Percentiles rank a stretch among this genome's conserved stretches.
phyloP scores from a whole-genome alignment of 2,329 filamentous ascomycete species.

The Teratosphaeria pseudoeucalypti region DNA sequence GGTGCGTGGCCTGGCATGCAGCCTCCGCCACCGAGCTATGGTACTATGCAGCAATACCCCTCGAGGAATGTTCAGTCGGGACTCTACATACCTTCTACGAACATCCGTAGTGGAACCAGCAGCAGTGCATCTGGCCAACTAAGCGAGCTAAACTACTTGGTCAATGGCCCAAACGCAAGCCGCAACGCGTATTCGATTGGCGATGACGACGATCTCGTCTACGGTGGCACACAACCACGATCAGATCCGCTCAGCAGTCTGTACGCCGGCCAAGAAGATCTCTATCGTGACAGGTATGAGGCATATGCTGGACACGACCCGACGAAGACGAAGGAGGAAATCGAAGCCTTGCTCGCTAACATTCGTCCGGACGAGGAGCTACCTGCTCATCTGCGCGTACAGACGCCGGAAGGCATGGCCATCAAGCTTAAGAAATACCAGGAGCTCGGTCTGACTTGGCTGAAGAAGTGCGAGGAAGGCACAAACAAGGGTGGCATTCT shows the following conservation, averaged over 20 bases:
- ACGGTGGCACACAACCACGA: conserved; percentile 9
- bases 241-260: conserved; percentile 6
- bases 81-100: not conserved
- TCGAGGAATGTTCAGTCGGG: not conserved
- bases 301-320: conserved; percentile 30
- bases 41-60: not conserved
- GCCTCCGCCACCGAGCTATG: not conserved
- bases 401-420: conserved; percentile 58
- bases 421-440: conserved; percentile 71
- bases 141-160: conserved; percentile 11
- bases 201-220: conserved; percentile 17
- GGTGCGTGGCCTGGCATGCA: not conserved
- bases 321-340: conserved; percentile 50
- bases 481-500: conserved; percentile 65
- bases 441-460: conserved; percentile 65
- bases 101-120: conserved; percentile 3
- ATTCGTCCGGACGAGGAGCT: conserved; percentile 58
- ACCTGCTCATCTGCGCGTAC: conserved; percentile 48
- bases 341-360: conserved; percentile 59
- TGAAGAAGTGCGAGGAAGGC: conserved; percentile 63
- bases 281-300: conserved; percentile 17
- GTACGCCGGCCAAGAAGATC: conserved; percentile 17
- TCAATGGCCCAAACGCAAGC: conserved; percentile 9
- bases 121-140: conserved; percentile 4
- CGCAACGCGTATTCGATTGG: conserved; percentile 6